Evolutionary conservation across 2,329 filamentous ascomycete species (phyloP).

Genomic region (Scolecobasidium constrictum): DNA sequence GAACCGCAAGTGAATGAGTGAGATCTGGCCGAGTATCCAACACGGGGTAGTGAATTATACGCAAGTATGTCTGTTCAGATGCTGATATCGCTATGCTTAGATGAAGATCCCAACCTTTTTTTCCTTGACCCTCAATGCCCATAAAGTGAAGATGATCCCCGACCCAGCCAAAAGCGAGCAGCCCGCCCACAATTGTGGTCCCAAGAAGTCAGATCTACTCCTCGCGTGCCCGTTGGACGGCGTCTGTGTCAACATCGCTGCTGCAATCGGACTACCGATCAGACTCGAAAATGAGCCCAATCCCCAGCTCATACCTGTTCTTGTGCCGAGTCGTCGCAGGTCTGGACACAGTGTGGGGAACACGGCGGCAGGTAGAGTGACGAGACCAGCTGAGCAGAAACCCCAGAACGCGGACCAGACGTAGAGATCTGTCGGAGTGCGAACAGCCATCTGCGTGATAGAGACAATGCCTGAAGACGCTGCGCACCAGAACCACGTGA

Average conservation of each 20-base stretch:
- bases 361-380: slow-evolving; percentile 24
- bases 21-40: too few relatives aligned
- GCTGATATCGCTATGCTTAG: slow-evolving; percentile 1
- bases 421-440: slow-evolving; percentile 18
- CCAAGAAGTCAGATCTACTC: slow-evolving; percentile 17
- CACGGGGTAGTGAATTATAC: too few relatives aligned
- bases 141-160: neutral
- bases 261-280: slow-evolving; percentile 25
- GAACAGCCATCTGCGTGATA: slow-evolving; percentile 22
- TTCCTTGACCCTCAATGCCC: slow-evolving; percentile 1
- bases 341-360: slow-evolving; percentile 27
- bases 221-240: slow-evolving; percentile 12
- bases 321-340: slow-evolving; percentile 22
- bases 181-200: slow-evolving; percentile 24
- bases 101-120: neutral
- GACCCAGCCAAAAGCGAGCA: slow-evolving; percentile 22
- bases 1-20: too few relatives aligned
- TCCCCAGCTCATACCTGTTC: slow-evolving; percentile 26
- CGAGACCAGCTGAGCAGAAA: slow-evolving; percentile 25
- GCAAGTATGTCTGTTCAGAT: too few relatives aligned
- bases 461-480: slow-evolving; percentile 19
- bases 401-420: slow-evolving; percentile 26
- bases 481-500: slow-evolving; percentile 23
- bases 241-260: slow-evolving; percentile 18
- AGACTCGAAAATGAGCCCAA: slow-evolving; percentile 23